Conservation (phyloP, 2,329 filamentous ascomycete genomes). For the Penicillium sp. region DNA sequence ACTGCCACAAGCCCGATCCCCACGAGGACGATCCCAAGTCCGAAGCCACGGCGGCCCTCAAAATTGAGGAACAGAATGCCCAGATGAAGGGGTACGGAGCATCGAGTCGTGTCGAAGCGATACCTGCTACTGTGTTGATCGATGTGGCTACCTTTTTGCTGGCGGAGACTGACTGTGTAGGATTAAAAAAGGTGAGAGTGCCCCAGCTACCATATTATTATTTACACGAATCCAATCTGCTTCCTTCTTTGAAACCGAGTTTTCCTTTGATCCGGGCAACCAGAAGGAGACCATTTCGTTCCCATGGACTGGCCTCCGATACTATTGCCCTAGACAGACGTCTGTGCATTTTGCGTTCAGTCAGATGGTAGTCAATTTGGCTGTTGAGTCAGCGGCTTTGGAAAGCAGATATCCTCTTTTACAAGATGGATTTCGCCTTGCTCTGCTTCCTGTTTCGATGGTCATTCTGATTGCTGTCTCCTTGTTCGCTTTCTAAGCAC, state of each 20-base stretch:
- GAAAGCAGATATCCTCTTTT: constrained; percentile 40
- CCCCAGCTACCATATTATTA: constrained; percentile 4
- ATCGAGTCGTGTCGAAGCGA: constrained; percentile 71
- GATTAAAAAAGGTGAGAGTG: constrained; percentile 43
- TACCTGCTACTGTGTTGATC: constrained; percentile 72
- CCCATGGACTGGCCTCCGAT: constrained; percentile 59
- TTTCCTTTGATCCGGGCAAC: constrained; percentile 46
- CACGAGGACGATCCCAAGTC: constrained; percentile 50
- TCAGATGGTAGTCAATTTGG: constrained; percentile 4
- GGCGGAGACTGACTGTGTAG: constrained; percentile 65
- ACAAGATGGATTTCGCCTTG: constrained; percentile 41
- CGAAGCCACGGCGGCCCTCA: constrained; percentile 36
- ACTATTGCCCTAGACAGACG: constrained; percentile 61
- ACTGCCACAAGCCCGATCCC: constrained; percentile 86
- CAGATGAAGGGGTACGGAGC: constrained; percentile 79
- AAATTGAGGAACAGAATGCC: constrained; percentile 53
- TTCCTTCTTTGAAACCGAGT: background rate
- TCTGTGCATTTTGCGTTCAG: constrained; percentile 9
- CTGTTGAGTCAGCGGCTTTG: background rate
- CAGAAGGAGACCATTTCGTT: constrained; percentile 60
- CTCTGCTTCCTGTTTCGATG: constrained; percentile 19
- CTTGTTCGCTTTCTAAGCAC: constrained; percentile 6
- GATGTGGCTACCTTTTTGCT: constrained; percentile 80
- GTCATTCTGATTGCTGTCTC: constrained; percentile 4
- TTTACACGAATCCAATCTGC: background rate